Evolutionary conservation across 202 grass and related monocot genomes (phyloP).

Genomic region (Bolboschoenoplectus hybrid): DNA sequence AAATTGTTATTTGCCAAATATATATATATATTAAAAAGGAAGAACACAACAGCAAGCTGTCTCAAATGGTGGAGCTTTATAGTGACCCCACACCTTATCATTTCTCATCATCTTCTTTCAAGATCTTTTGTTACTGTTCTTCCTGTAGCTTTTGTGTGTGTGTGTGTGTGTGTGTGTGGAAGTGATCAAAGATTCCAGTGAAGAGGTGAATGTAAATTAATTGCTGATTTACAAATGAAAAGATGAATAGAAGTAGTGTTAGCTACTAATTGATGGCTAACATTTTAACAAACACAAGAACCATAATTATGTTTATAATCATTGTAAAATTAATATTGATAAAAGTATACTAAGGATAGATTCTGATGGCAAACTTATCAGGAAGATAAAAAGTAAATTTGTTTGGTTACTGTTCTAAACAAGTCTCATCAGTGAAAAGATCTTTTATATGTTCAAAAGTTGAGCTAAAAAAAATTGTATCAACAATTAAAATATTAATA

Average conservation of each 20-base stretch:
- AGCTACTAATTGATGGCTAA: background rate
- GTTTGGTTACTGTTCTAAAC: background rate
- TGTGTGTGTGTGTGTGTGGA: background rate
- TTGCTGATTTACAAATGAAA: background rate
- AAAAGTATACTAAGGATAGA: background rate
- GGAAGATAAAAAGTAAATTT: background rate
- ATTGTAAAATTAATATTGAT: background rate
- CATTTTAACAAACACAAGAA: background rate
- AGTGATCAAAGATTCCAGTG: background rate
- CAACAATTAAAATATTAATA: too few species aligned
- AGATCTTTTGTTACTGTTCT: constrained; percentile 3
- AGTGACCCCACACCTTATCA: constrained; percentile 56
- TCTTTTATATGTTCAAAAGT: too few species aligned
- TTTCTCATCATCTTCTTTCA: constrained; percentile 41
- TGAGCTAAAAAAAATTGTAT: too few species aligned
- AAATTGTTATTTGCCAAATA: constrained; percentile 35
- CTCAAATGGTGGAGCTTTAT: constrained; percentile 56
- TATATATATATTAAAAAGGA: constrained; percentile 9
- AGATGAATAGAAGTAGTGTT: background rate
- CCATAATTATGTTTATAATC: background rate
- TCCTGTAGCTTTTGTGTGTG: background rate
- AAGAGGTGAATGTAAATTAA: background rate
- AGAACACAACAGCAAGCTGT: constrained; percentile 48
- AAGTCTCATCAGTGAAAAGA: background rate
- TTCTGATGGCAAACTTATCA: background rate